These are phyloP conservation scores for Penicillium polonicum DNA, from an alignment of 2,329 filamentous ascomycete genomes.

Conservation along the genomic window DNA sequence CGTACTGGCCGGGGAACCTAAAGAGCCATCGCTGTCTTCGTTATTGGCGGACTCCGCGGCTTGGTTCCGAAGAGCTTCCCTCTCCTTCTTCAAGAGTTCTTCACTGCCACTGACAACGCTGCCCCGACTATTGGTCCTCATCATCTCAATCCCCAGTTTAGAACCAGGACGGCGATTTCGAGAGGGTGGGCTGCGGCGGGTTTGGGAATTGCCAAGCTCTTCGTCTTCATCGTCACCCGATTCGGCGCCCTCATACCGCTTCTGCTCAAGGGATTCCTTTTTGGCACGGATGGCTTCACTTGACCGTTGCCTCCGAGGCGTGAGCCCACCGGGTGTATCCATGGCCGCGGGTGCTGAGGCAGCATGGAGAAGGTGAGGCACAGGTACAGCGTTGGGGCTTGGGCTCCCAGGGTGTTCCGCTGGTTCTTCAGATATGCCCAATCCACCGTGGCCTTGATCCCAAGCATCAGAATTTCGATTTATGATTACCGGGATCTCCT, in stretches of 20 bases:
- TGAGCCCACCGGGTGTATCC: slow-evolving; percentile 49
- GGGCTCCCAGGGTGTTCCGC: slow-evolving; percentile 17
- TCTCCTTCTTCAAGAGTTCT: slow-evolving; percentile 38
- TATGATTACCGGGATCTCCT: slow-evolving; percentile 75
- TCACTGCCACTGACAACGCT: slow-evolving; percentile 60
- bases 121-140: slow-evolving; percentile 92
- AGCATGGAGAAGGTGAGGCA: slow-evolving; percentile 58
- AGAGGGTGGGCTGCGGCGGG: slow-evolving; percentile 52
- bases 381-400: slow-evolving; percentile 36
- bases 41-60: slow-evolving; percentile 23
- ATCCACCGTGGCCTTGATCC: slow-evolving; percentile 63
- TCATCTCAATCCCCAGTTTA: slow-evolving; percentile 94
- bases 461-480: slow-evolving; percentile 75
- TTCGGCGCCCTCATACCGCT: slow-evolving; percentile 71
- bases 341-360: slow-evolving; percentile 65
- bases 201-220: slow-evolving; percentile 65
- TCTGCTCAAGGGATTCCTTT: slow-evolving; percentile 71
- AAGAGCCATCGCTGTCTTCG: slow-evolving; percentile 24
- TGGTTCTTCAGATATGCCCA: slow-evolving; percentile 70
- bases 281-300: slow-evolving; percentile 72
- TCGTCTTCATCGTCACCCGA: slow-evolving; percentile 95
- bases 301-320: slow-evolving; percentile 64
- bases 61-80: slow-evolving; percentile 32
- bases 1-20: slow-evolving; percentile 24
- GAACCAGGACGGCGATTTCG: slow-evolving; percentile 68